Conservation (phyloP, 225 moss, liverwort and hornwort genomes). For the Pseudoscleropodium purum region DNA sequence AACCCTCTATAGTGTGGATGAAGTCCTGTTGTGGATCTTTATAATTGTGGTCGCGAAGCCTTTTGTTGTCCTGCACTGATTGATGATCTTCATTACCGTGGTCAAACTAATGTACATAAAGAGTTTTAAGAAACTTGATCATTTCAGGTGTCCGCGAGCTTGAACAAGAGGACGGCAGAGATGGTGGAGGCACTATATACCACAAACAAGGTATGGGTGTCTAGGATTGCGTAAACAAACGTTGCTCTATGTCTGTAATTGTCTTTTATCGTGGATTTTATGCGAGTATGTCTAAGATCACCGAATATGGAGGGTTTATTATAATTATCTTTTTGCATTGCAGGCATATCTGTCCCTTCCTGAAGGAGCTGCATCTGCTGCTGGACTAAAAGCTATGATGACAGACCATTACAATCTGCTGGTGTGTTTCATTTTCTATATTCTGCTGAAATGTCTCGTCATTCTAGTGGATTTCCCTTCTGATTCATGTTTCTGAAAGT, state of each 20-base stretch:
- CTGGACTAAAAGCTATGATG: constrained; percentile 98
- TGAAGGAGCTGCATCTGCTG: constrained; percentile 80
- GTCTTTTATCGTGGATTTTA: not conserved
- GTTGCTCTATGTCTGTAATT: not conserved
- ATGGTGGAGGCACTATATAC: constrained; percentile 96
- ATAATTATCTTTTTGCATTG: not conserved
- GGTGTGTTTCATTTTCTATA: constrained; percentile 29
- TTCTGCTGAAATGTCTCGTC: not conserved
- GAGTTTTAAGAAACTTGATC: not conserved
- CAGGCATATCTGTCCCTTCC: constrained; percentile 96
- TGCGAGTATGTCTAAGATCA: not conserved
- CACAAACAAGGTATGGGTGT: constrained; percentile 65
- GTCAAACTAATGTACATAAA: not conserved
- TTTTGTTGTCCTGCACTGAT: not conserved
- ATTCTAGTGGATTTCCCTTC: not conserved
- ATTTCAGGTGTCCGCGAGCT: constrained; percentile 69
- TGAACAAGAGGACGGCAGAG: constrained; percentile 72
- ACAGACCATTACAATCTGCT: constrained; percentile 93
- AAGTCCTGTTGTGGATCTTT: not conserved
- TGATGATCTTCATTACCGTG: not conserved
- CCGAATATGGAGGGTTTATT: not conserved
- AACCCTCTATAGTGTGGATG: not conserved
- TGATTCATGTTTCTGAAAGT: not conserved
- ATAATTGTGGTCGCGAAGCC: not conserved
- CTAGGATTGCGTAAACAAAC: not conserved